phyloP scores from a whole-genome alignment of 805 yeast species.

The Lachancea sp. region DNA sequence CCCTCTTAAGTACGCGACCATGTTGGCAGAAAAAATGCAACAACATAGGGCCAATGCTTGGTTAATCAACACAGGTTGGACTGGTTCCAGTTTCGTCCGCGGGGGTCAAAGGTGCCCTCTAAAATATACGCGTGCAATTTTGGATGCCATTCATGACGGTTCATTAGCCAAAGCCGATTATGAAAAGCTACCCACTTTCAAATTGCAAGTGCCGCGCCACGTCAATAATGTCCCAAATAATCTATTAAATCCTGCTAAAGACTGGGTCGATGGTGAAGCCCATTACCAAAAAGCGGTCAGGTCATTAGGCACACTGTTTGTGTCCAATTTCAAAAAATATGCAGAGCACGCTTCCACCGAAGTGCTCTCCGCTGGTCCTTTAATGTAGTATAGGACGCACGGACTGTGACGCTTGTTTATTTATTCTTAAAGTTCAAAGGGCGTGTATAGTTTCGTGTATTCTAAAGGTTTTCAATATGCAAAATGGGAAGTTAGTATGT shows the following conservation, averaged over 20 bases:
- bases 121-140: slow-evolving; percentile 93
- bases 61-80: slow-evolving; percentile 98
- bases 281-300: slow-evolving; percentile 51
- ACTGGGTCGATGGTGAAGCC: slow-evolving; percentile 60
- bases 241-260: slow-evolving; percentile 77
- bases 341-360: slow-evolving; percentile 75
- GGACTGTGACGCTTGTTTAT: background rate
- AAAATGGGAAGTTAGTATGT: background rate
- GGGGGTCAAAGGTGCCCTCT: slow-evolving; percentile 98
- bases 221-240: slow-evolving; percentile 74
- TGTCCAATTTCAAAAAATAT: slow-evolving; percentile 82
- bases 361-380: slow-evolving; percentile 91
- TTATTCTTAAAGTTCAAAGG: background rate
- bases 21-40: slow-evolving; percentile 87
- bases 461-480: background rate
- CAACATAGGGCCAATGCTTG: slow-evolving; percentile 88
- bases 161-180: slow-evolving; percentile 70
- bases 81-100: slow-evolving; percentile 82
- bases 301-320: slow-evolving; percentile 68
- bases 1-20: slow-evolving; percentile 97
- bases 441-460: background rate
- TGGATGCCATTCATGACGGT: slow-evolving; percentile 92
- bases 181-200: slow-evolving; percentile 81
- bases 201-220: slow-evolving; percentile 76
- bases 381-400: background rate